Percentiles rank a stretch among this genome's conserved stretches.
phyloP scores from a whole-genome alignment of 169 alveolate genomes.

The Plasmodium gonderi region DNA sequence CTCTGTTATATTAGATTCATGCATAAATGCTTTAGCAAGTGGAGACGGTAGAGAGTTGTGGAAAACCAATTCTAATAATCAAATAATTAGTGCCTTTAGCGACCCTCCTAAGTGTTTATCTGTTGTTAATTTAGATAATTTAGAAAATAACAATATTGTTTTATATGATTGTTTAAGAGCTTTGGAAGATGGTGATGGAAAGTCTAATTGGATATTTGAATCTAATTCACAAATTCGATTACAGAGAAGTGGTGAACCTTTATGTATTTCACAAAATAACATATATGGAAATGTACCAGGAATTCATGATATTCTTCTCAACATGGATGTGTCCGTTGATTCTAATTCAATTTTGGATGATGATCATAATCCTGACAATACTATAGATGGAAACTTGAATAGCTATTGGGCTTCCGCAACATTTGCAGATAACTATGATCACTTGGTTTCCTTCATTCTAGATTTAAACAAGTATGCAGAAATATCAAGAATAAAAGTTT shows the following conservation, averaged over 20 bases:
- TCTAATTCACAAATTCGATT: conserved; percentile 89
- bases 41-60: conserved; percentile 81
- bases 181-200: conserved; percentile 87
- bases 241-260: conserved; percentile 79
- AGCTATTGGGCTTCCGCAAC: conserved; percentile 92
- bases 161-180: conserved; percentile 85
- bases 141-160: conserved; percentile 68
- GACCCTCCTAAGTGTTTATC: conserved; percentile 49
- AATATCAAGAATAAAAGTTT: conserved; percentile 84
- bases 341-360: conserved; percentile 78
- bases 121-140: conserved; percentile 61
- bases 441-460: conserved; percentile 78
- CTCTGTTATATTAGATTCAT: conserved; percentile 83
- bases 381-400: conserved; percentile 88
- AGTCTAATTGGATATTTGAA: conserved; percentile 87
- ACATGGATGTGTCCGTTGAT: conserved; percentile 74
- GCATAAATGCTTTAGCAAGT: conserved; percentile 87
- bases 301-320: conserved; percentile 82
- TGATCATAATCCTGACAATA: conserved; percentile 82
- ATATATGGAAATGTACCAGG: conserved; percentile 85
- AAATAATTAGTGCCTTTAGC: conserved; percentile 78
- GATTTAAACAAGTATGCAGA: conserved; percentile 83
- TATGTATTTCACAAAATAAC: conserved; percentile 87
- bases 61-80: conserved; percentile 83
- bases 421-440: conserved; percentile 83